phyloP scores from a whole-genome alignment of 1,139 yeast species.

The Yarrowia galli region DNA sequence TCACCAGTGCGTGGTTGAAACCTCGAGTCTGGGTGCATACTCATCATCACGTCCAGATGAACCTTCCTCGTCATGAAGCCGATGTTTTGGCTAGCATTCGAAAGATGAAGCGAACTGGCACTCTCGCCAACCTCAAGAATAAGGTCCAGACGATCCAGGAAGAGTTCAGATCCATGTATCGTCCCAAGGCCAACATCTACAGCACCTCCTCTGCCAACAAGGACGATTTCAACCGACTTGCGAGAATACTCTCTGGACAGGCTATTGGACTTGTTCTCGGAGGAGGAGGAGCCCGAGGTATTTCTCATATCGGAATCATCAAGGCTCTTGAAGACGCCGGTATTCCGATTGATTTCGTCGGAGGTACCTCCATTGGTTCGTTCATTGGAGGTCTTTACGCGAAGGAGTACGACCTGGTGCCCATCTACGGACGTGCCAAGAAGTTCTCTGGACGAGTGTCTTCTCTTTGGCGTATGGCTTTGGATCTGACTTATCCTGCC shows the following conservation, averaged over 20 bases:
- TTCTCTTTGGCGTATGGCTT: constrained; percentile 81
- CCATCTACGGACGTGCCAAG: constrained; percentile 89
- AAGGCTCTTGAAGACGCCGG: constrained; percentile 93
- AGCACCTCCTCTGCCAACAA: constrained; percentile 59
- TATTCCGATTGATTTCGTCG: constrained; percentile 90
- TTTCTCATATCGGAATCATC: constrained; percentile 91
- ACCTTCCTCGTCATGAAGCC: constrained; percentile 41
- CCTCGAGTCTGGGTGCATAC: constrained; percentile 89
- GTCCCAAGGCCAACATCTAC: constrained; percentile 50
- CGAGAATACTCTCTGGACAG: constrained; percentile 87
- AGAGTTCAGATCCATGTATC: constrained; percentile 50
- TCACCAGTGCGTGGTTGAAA: constrained; percentile 84
- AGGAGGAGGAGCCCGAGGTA: constrained; percentile 98
- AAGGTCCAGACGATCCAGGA: constrained; percentile 51
- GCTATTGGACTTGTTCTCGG: constrained; percentile 95
- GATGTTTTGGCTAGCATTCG: constrained; percentile 26
- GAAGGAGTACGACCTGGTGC: constrained; percentile 86
- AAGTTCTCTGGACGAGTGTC: constrained; percentile 83
- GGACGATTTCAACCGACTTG: constrained; percentile 86
- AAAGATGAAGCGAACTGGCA: constrained; percentile 40
- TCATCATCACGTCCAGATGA: constrained; percentile 82
- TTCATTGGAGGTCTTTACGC: constrained; percentile 97
- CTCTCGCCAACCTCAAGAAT: constrained; percentile 45
- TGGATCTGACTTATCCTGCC: constrained; percentile 90
- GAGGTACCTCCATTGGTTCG: constrained; percentile 96